Conservation (phyloP, 2,329 filamentous ascomycete genomes). For the Delphinella strobiligena region DNA sequence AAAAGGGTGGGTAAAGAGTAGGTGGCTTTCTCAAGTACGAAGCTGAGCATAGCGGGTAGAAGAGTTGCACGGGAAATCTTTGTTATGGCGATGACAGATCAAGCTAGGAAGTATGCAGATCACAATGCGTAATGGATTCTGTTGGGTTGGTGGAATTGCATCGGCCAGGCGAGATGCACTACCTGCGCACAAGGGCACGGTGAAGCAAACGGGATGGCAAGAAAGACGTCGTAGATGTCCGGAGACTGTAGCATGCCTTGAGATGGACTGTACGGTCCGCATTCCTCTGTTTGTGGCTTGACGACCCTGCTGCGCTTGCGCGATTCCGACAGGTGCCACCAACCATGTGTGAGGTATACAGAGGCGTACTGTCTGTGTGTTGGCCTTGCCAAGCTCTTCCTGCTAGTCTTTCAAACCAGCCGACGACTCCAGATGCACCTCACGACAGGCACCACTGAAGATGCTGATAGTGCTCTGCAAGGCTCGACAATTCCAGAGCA, state of each 20-base stretch:
- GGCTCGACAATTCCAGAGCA: conserved; percentile 14
- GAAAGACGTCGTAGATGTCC: conserved; percentile 3
- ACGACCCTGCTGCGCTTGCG: conserved; percentile 44
- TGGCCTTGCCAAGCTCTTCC: conserved; percentile 27
- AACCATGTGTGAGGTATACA: conserved; percentile 22
- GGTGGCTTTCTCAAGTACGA: conserved; percentile 24
- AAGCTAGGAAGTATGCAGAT: neutral
- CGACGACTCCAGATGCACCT: conserved; percentile 7
- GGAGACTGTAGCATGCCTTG: conserved; percentile 6
- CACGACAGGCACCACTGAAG: conserved; percentile 20
- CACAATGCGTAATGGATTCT: conserved; percentile 5
- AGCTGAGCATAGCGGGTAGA: conserved; percentile 27
- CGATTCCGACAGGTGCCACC: conserved; percentile 49
- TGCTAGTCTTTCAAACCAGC: conserved; percentile 5
- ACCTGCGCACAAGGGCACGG: conserved; percentile 1
- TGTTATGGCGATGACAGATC: conserved; percentile 14
- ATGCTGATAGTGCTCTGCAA: conserved; percentile 17
- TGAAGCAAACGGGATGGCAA: neutral
- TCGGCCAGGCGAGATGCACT: conserved; percentile 2
- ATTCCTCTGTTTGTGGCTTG: conserved; percentile 30
- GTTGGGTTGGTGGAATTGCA: neutral
- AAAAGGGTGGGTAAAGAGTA: conserved; percentile 34
- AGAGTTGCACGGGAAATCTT: conserved; percentile 40
- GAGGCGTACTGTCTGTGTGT: conserved; percentile 33
- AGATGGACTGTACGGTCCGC: conserved; percentile 3